These are phyloP conservation scores for Groenewaldozyma salmanticensis DNA, from an alignment of 805 yeast species.

Conservation along the genomic window DNA sequence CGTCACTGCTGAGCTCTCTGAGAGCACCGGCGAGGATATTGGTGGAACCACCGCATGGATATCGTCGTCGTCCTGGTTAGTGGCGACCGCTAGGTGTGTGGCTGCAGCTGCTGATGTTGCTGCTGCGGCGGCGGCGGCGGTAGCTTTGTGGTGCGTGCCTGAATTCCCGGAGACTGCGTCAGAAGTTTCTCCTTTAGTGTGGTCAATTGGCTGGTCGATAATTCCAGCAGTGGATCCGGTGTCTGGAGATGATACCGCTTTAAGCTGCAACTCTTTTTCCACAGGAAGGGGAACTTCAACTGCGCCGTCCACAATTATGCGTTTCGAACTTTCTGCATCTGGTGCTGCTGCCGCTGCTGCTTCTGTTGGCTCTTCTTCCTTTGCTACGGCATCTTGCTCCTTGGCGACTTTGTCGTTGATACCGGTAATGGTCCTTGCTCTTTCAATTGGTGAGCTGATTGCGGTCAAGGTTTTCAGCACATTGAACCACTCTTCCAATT, in stretches of 20 bases:
- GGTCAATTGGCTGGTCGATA: slow-evolving; percentile 1
- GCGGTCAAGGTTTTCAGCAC: slow-evolving; percentile 62
- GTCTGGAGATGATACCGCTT: slow-evolving; percentile 1
- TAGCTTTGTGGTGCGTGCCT: too few species aligned
- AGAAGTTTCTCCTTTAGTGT: neutral
- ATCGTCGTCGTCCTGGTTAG: slow-evolving; percentile 1
- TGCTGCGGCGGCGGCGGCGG: neutral
- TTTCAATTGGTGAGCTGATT: slow-evolving; percentile 43
- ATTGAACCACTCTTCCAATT: slow-evolving; percentile 77
- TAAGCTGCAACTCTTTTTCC: slow-evolving; percentile 3
- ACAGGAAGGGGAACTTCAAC: slow-evolving; percentile 6
- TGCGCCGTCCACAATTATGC: slow-evolving; percentile 5
- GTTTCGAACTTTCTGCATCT: neutral
- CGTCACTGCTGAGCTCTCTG: slow-evolving; percentile 20
- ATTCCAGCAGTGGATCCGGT: neutral
- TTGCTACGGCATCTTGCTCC: slow-evolving; percentile 5
- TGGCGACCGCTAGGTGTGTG: neutral
- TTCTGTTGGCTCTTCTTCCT: slow-evolving; percentile 1
- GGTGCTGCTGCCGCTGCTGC: neutral
- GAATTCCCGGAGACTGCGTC: neutral
- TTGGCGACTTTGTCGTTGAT: neutral
- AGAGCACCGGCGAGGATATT: slow-evolving; percentile 15
- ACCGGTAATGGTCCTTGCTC: slow-evolving; percentile 11
- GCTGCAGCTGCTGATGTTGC: slow-evolving; percentile 1
- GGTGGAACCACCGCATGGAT: slow-evolving; percentile 10